Base-by-base conservation (phyloP, 345 rosid species). In the Leavenworthia alabamica region DNA sequence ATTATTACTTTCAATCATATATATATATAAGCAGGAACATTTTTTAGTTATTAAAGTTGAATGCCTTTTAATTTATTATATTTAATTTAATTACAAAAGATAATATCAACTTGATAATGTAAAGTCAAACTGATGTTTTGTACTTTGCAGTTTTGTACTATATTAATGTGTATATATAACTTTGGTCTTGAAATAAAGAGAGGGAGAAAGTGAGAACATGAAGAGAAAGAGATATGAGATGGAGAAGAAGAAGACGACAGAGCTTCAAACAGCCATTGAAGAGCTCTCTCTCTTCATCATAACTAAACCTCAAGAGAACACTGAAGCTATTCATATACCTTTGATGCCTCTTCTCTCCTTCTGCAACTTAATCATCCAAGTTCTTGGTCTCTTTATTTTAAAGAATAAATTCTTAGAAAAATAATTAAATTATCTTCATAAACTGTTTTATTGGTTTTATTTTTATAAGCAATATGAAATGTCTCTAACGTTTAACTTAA, bases 251-350 rank as follows among this genome's bases (percentile, higher is more conserved):
- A 65, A 20, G 22, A n/a, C 49, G 36, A 66, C 92, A 60, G 95
- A 86, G 81, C 37, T 91, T 46, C 78, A 80, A 75, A 70, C 83
- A 32, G 93, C 90, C 73, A 80, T 84, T 71, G 95, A 86, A 72
- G 98, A 91, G 77, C 79, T 91, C 6, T 75, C 90, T 43, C 64
- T 60, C 40, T 62, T 79, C 64, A 67, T 71, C 23, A 24, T 66
- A 51, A 60, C 67, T 20, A 82, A 83, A 60, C 72, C 78, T 40
- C 46, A 22, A 23, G 78, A 74, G 17, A 55, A 45, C 35, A 55
- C 22, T 65, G 82, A 56, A 62, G 69, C 52, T n/a, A 75, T 74
- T 54, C 37, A 64, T 53, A 71, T 86, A 24, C 86, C 94, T 9
- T 79, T 79, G 60, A 85, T 73, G 83, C 82, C 83, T 51, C 79